phyloP scores from a whole-genome alignment of 2,329 filamentous ascomycete genomes.

The Oidium heveae region DNA sequence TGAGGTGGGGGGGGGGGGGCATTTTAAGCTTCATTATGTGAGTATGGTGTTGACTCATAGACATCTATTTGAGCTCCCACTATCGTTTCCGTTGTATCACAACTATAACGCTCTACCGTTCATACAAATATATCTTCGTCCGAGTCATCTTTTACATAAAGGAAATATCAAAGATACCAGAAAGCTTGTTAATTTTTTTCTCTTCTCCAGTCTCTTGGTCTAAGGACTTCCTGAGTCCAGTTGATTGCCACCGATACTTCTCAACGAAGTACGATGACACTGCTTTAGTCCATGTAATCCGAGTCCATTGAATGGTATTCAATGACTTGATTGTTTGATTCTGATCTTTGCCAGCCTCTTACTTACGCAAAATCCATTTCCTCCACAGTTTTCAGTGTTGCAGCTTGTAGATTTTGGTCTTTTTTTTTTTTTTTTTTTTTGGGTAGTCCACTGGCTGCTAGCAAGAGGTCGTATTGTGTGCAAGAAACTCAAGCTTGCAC shows the following conservation, averaged over 20 bases:
- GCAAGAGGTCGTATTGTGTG: not conserved
- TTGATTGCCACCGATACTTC: not conserved
- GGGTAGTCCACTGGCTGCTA: not conserved
- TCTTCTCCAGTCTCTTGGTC: not conserved
- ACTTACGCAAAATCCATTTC: slow-evolving; percentile 1
- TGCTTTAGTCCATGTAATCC: not conserved
- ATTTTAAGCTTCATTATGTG: not conserved
- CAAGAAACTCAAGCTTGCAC: not conserved
- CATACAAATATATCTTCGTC: not conserved
- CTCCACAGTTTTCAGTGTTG: not conserved
- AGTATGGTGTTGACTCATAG: not conserved
- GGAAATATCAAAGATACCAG: not conserved
- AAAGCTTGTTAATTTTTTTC: not conserved
- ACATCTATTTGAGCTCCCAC: not conserved
- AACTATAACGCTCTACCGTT: not conserved
- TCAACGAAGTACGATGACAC: not conserved
- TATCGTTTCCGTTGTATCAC: not conserved
- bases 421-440: too few relatives aligned
- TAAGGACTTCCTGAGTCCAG: not conserved
- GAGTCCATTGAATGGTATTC: slow-evolving; percentile 2
- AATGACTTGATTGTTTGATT: slow-evolving; percentile 2
- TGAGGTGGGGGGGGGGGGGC: too few relatives aligned
- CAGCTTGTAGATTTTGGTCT: not conserved
- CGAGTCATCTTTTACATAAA: not conserved
- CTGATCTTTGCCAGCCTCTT: not conserved